Evolutionary conservation across 73 alveolate species (phyloP), one percentile per base, ranked within the genome.

Genomic region (Breviolum minutum): DNA sequence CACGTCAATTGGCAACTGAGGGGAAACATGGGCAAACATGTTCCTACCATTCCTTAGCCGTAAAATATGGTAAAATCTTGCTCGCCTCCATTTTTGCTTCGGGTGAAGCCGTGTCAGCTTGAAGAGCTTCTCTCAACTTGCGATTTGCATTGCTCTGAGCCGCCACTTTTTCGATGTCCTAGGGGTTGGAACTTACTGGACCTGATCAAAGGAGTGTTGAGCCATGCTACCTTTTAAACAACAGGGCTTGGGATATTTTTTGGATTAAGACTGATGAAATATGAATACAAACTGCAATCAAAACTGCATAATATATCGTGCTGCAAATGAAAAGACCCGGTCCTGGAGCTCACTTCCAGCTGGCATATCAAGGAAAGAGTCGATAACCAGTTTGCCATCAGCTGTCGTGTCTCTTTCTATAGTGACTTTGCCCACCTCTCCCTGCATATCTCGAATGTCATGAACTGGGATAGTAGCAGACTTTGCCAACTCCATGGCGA

Each of bases 401-500:
- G 30, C 62, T 0, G 68, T 27, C 17, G 85, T 26, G 68, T 81
- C 80, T 6, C 16, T 60, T 29, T 69, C 60, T 29, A 92, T 68
- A 40, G 98, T 60, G 91, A 92, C 98, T 66, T 92, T 73, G 80
- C 98, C 98, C 63, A 64, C 85, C 68, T 73, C 62, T 19, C 98
- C 98, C 54, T 24, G 40, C 98, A 92, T 73, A 80, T 92, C 98
- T 11, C 94, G 94, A 22, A 74, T 60, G 68, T 92, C 98, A 6
- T 74, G 98, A 13, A 60, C 80, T 2, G 98, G 98, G 17, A 92
- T 74, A 14, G n/a, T 17, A 2, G 90, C 81, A n/a, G 89, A 73
- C 83, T 92, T 92, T 24, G 98, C 98, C 73, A 92, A 61, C 69
- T 92, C 98, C 48, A 26, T 81, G 73, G 98, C 98, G 5, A 92